phyloP scores from a whole-genome alignment of 768 basidiomycete species.

The Pleurotus platypus region DNA sequence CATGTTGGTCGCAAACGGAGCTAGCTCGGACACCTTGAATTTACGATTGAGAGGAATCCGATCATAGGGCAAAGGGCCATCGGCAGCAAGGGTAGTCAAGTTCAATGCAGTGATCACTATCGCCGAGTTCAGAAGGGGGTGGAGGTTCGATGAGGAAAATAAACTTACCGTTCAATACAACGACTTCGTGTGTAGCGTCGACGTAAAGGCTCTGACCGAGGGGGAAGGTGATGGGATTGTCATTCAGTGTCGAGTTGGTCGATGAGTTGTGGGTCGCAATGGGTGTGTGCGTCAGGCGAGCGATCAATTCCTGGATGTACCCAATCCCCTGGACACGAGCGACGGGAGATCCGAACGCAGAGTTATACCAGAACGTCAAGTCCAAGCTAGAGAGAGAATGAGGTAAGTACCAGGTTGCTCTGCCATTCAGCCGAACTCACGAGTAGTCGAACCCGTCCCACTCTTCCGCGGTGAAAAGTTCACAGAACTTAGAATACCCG shows the following conservation, averaged over 20 bases:
- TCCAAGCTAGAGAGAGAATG: background rate
- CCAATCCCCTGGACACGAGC: conserved; percentile 76
- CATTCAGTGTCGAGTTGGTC: conserved; percentile 80
- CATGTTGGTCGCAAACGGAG: conserved; percentile 86
- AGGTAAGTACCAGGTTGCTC: background rate
- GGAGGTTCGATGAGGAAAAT: conserved; percentile 3
- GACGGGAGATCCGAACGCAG: conserved; percentile 79
- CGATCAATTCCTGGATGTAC: conserved; percentile 78
- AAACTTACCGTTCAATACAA: conserved; percentile 71
- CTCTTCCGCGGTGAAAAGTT: conserved; percentile 85
- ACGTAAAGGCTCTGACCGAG: conserved; percentile 73
- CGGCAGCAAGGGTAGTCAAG: conserved; percentile 64
- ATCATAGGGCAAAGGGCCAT: conserved; percentile 73
- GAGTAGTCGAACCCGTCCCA: conserved; percentile 93
- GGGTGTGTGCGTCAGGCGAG: conserved; percentile 75
- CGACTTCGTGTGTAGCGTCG: conserved; percentile 91
- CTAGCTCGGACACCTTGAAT: conserved; percentile 73
- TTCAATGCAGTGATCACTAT: conserved; percentile 84
- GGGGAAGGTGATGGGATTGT: conserved; percentile 66
- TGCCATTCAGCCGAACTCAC: conserved; percentile 32
- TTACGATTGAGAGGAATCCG: conserved; percentile 64
- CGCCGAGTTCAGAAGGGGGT: conserved; percentile 8
- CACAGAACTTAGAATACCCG: conserved; percentile 89
- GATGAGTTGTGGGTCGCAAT: conserved; percentile 73
- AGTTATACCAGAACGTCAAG: conserved; percentile 45